Evolutionary conservation across 169 alveolate genomes (phyloP), one percentile per base, ranked within the genome.

Genomic region (Plasmodium yoelii): DNA sequence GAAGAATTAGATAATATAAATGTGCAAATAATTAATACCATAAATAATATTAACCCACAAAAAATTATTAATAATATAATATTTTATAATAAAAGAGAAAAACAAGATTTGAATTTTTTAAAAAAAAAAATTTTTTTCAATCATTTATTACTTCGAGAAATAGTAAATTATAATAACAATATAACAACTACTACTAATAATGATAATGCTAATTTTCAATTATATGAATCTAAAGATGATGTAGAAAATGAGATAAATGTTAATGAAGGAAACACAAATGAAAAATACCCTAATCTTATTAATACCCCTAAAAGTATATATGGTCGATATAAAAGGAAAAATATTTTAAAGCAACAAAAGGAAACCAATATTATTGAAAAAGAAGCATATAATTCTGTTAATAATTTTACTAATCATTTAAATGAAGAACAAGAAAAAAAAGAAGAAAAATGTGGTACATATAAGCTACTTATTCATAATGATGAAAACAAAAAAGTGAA

Each of bases 1-100:
- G 87, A 57, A 26, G 91, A 69, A 13, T 51, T 86, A 28, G 87
- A 68, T 42, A 70, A 86, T 57, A 86, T 86, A 60, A 68, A 86
- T 28, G 60, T 86, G 34, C 91, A 86, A 86, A 57, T 86, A 28
- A 86, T 86, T 57, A 86, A 86, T 26, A 68, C 55, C 47, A 72
- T 86, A 86, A 68, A 69, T 60, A 15, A 86, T 59, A 70, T 86
- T 5, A 57, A 86, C 49, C 91, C 91, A 24, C 57, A 70, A 28
- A 68, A 86, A 70, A 86, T 68, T 69, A 86, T 70, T 69, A 86
- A 26, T 22, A 69, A 86, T 63, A 82, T 82, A 55, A 63, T 80
- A 80, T 13, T 9, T 24, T 34, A 86, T 18, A 86, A 86, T 60
- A 22, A 22, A 61, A 71, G 74, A 34, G 39, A 8, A 47, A 86